Base-by-base conservation (phyloP, 176 grass and related monocot species). In the Rhynchospora breviuscula region DNA sequence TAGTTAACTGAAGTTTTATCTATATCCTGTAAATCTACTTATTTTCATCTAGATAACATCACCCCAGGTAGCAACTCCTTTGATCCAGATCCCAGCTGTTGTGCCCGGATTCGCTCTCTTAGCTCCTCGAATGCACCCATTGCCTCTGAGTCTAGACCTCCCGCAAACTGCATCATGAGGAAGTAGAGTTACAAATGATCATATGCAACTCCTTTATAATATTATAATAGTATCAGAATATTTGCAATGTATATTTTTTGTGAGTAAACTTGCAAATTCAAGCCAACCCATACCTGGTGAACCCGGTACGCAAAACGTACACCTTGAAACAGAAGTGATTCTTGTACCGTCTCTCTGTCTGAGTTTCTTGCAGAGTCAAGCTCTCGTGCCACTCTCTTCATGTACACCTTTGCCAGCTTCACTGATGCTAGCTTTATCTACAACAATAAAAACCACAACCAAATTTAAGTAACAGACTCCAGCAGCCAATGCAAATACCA, bases 381-480 rank as follows among this genome's bases (percentile, higher is more conserved):
- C 44, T 98, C 95, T 79, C 85, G 80, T 18, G 92, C 74, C 73
- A 91, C 89, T 87, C 86, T 88, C 84, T 89, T 95, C 88, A 91
- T 91, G 77, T 95, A 91, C 56, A 90, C 63, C 70, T 98, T 98
- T 19, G 92, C 89, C 40, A 98, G 89, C 40, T 87, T 90, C 69
- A 98, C 88, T 23, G 95, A 94, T 45, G 91, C 86, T 84, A 91
- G 6, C 82, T 88, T 98, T 85, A 98, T 90, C 92, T 98, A 79
- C 84, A 78, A 19, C 59, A 10, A 13, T 83, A 17, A 1, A 33
- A 54, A 12, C 73, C 13, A 9, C 22, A 57, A 77, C 5, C 49
- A 76, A 54, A 29, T 54, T 54, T 78, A 17, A 31, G 25, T 78
- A 78, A 56, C 22, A 18, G 3, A 47, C 8, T 44, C 66, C 66